These are phyloP conservation scores for Pisolithus microcarpus DNA, from an alignment of 768 basidiomycete genomes.

Conservation along the genomic window DNA sequence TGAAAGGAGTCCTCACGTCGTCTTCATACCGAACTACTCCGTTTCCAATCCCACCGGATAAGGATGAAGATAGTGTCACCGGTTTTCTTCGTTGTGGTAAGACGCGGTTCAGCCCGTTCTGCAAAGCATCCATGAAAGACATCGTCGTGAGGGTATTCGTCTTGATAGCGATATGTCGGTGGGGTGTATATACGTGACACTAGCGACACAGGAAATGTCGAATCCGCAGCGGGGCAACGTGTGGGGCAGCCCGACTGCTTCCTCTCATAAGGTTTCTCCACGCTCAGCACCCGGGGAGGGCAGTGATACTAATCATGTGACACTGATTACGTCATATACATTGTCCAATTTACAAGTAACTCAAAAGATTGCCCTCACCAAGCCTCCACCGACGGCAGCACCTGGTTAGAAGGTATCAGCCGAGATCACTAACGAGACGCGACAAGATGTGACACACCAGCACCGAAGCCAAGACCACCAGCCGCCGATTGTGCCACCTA, in stretches of 20 bases:
- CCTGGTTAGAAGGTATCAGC: slow-evolving; percentile 22
- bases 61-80: slow-evolving; percentile 24
- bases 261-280: too few relatives aligned
- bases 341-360: not conserved
- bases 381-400: slow-evolving; percentile 45
- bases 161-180: not conserved
- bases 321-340: not conserved
- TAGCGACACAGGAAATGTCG: slow-evolving; percentile 3
- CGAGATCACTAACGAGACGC: not conserved
- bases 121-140: slow-evolving; percentile 23
- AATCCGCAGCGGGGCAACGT: slow-evolving; percentile 7
- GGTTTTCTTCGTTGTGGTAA: slow-evolving; percentile 17
- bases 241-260: not conserved
- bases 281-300: not conserved
- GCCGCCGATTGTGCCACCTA: slow-evolving; percentile 54
- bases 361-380: slow-evolving; percentile 45
- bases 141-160: slow-evolving; percentile 6
- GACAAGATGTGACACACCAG: slow-evolving; percentile 38
- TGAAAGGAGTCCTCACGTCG: slow-evolving; percentile 48
- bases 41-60: slow-evolving; percentile 50
- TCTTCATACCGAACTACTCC: slow-evolving; percentile 51
- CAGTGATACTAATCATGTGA: not conserved
- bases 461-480: slow-evolving; percentile 73
- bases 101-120: slow-evolving; percentile 26
- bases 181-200: not conserved